Percentiles rank a stretch among this genome's conserved stretches.
Conservation (phyloP, 352 stramenopile genomes). For the Pythium grandisporangium region DNA sequence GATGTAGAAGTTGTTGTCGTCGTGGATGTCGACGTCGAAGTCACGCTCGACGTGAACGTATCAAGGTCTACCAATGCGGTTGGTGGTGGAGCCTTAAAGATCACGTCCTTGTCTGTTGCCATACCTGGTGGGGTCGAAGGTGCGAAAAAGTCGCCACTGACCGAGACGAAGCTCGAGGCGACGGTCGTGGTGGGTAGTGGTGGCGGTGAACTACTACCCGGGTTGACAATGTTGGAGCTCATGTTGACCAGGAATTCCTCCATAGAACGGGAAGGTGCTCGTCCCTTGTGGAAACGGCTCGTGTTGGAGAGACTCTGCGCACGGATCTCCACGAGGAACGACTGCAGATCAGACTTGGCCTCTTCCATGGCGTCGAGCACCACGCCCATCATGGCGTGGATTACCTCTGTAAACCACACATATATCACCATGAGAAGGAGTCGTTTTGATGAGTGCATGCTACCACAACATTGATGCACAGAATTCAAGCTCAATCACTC, state of each 20-base stretch:
- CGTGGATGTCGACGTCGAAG: background rate
- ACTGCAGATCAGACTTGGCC: conserved; percentile 50
- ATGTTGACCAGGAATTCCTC: conserved; percentile 52
- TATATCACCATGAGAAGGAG: background rate
- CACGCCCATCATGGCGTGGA: conserved; percentile 59
- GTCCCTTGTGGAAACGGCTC: conserved; percentile 19
- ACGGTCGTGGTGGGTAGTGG: background rate
- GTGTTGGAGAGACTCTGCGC: conserved; percentile 35
- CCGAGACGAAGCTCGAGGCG: conserved; percentile 12
- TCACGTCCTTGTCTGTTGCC: too few species aligned
- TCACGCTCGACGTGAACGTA: conserved; percentile 5
- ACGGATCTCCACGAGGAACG: conserved; percentile 47
- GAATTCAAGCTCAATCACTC: too few species aligned
- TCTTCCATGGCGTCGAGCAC: conserved; percentile 67
- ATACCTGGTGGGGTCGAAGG: background rate
- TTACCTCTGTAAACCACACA: conserved; percentile 25
- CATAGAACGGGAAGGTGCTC: conserved; percentile 50
- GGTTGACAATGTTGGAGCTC: conserved; percentile 35
- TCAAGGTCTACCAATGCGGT: background rate
- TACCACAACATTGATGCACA: too few species aligned
- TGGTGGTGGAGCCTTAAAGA: background rate
- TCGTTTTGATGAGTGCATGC: too few species aligned
- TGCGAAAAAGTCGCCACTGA: conserved; percentile 6
- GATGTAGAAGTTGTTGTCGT: background rate
- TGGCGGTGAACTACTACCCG: background rate